Conservation (phyloP, 73 alveolate genomes). For the Loxodes magnus region DNA sequence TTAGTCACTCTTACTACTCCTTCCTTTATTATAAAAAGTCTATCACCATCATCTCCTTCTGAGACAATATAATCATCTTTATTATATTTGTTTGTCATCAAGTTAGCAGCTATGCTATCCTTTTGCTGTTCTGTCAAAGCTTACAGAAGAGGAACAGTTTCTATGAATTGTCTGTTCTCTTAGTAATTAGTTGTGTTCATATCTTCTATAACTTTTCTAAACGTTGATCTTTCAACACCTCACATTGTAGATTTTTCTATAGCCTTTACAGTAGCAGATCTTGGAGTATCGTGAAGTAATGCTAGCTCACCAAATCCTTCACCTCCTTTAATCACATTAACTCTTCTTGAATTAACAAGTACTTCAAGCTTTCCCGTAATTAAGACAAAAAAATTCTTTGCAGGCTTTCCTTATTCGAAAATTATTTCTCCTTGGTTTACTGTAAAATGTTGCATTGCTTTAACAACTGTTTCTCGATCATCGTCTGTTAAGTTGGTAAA, state of each 20-base stretch:
- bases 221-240: constrained; percentile 80
- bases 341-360: not conserved
- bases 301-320: constrained; percentile 93
- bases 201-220: constrained; percentile 43
- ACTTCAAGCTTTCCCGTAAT: constrained; percentile 17
- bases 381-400: constrained; percentile 1
- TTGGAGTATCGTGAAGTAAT: constrained; percentile 71
- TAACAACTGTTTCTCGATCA: not conserved
- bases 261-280: constrained; percentile 84
- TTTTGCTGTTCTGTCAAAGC: constrained; percentile 2
- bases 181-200: constrained; percentile 17
- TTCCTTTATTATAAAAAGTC: constrained; percentile 47
- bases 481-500: not conserved
- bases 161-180: constrained; percentile 28
- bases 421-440: not conserved
- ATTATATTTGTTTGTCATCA: constrained; percentile 4
- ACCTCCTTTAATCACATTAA: constrained; percentile 36
- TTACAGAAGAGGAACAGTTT: constrained; percentile 17
- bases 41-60: constrained; percentile 76
- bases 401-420: constrained; percentile 12
- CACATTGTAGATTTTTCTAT: constrained; percentile 58
- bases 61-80: constrained; percentile 42
- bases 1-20: constrained; percentile 46
- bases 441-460: constrained; percentile 3
- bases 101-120: not conserved